A percentile compares a stretch with the other conserved stretches of the same genome.
Evolutionary conservation across 768 basidiomycete genomes (phyloP).

Genomic region (Agaricus blazei): DNA sequence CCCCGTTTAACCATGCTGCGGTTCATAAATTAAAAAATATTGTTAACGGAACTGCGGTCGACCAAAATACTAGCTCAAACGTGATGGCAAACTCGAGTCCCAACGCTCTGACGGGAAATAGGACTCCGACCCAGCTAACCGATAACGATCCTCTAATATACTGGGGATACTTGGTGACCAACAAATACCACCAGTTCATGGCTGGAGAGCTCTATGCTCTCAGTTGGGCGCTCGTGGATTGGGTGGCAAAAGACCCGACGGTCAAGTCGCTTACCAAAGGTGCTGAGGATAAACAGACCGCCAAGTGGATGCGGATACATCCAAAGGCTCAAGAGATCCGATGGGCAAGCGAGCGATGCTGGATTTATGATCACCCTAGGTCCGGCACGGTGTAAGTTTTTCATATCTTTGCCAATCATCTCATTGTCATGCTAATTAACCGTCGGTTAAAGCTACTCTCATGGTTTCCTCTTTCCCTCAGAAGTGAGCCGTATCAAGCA

Average conservation of each 20-base stretch:
- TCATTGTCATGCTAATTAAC: slow-evolving; percentile 2
- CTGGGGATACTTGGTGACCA: slow-evolving; percentile 89
- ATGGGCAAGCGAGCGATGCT: slow-evolving; percentile 91
- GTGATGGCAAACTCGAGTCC: background rate
- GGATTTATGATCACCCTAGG: slow-evolving; percentile 98
- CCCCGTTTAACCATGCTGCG: slow-evolving; percentile 1
- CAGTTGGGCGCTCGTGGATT: slow-evolving; percentile 83
- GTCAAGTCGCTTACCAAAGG: slow-evolving; percentile 68
- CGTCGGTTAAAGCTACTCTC: slow-evolving; percentile 62
- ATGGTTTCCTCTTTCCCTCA: slow-evolving; percentile 93
- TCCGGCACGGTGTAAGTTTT: slow-evolving; percentile 81
- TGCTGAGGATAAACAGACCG: slow-evolving; percentile 90
- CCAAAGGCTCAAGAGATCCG: slow-evolving; percentile 74
- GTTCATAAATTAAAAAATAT: background rate
- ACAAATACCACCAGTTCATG: slow-evolving; percentile 88
- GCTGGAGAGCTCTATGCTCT: slow-evolving; percentile 91
- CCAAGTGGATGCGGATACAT: slow-evolving; percentile 88
- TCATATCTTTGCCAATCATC: slow-evolving; percentile 5
- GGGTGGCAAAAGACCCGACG: slow-evolving; percentile 71
- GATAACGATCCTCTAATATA: slow-evolving; percentile 68
- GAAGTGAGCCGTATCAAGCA: slow-evolving; percentile 67
- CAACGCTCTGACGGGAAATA: slow-evolving; percentile 3
- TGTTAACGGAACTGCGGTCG: background rate
- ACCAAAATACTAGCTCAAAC: background rate
- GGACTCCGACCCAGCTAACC: slow-evolving; percentile 8